Evolutionary conservation across 2,329 filamentous ascomycete species (phyloP).

Genomic region (Xylaria sp.): DNA sequence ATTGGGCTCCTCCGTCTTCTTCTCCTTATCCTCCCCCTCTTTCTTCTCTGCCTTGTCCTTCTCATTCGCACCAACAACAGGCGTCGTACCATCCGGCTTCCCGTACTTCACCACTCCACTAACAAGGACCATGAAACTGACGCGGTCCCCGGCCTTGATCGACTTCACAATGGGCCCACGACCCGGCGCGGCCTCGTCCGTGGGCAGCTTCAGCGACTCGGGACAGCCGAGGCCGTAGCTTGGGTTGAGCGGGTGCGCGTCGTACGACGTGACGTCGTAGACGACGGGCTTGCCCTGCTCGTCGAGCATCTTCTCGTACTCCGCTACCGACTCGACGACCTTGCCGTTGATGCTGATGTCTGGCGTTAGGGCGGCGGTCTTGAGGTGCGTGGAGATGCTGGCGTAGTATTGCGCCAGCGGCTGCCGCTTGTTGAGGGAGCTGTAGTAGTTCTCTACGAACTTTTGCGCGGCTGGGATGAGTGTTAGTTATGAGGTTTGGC

Average conservation of each 20-base stretch:
- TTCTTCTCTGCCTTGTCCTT: no score
- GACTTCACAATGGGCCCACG: constrained; percentile 17
- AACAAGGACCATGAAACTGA: constrained; percentile 68
- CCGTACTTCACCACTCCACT: constrained; percentile 31
- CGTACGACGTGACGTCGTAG: constrained; percentile 71
- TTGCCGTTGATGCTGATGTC: constrained; percentile 79
- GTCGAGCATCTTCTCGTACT: constrained; percentile 64
- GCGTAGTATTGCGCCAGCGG: constrained; percentile 67
- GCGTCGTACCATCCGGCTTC: constrained; percentile 33
- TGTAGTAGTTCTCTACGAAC: constrained; percentile 72
- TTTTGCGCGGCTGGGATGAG: constrained; percentile 56
- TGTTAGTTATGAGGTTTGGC: not conserved
- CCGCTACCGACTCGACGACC: constrained; percentile 51
- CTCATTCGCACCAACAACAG: no score
- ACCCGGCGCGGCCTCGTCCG: constrained; percentile 11
- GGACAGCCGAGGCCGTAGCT: constrained; percentile 56
- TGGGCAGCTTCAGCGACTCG: constrained; percentile 32
- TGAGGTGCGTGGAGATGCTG: constrained; percentile 49
- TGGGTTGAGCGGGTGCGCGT: constrained; percentile 73
- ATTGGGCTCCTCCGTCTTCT: constrained; percentile 30
- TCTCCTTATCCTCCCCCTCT: not conserved
- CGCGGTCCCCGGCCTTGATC: constrained; percentile 47
- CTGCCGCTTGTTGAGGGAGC: constrained; percentile 58
- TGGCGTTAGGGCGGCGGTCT: constrained; percentile 47
- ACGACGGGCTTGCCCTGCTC: constrained; percentile 46